Evolutionary conservation across 495 filamentous ascomycete genomes (phyloP), one percentile per base, ranked within the genome.

Genomic region (Neurospora tetraspora): DNA sequence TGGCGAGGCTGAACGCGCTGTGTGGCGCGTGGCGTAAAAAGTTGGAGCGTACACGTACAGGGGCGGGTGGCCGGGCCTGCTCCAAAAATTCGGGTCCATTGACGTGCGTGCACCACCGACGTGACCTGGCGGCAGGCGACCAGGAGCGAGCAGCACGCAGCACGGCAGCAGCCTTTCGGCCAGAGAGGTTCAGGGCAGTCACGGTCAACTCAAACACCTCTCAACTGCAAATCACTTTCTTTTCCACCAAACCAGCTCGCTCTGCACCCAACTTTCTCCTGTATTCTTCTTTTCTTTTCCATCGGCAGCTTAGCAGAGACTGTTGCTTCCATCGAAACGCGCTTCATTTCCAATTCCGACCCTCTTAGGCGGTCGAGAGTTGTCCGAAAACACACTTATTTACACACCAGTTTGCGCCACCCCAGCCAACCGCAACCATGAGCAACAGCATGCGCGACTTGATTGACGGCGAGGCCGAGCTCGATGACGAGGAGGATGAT

Each of bases 401-500:
- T 4, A 31, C 69, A 23, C 39, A 27, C 69, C 36, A 47, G 9
- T 31, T 31, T 39, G 14, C 69, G 69, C 39, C 53, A 65, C 53
- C 27, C 14, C 23, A 37, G 65, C 69, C 23, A 16, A 38, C 71
- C 43, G 73, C 72, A 79, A 86, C 77, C 36, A 95, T 94, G 91
- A 92, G 89, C 82, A 86, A 75, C 70, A 77, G 76, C 34, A 79
- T 91, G 83, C 88, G 88, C 77, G 91, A 95, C 78, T 78, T 98
- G 80, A 88, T 98, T 77, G 88, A 93, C 71, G 90, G 90, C 71
- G 91, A 94, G 85, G 96, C 95, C 69, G 90, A 94, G 78, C 81
- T 98, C 70, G 93, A 94, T 76, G 94, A 97, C n/a, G 95, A 98
- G 70, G 88, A 90, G 78, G 93, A 93, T 69, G 93, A 97, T 72